A percentile compares a stretch with the other conserved stretches of the same genome.
Conservation (phyloP, 305 asterid genomes). For the Plantago lanceolata region DNA sequence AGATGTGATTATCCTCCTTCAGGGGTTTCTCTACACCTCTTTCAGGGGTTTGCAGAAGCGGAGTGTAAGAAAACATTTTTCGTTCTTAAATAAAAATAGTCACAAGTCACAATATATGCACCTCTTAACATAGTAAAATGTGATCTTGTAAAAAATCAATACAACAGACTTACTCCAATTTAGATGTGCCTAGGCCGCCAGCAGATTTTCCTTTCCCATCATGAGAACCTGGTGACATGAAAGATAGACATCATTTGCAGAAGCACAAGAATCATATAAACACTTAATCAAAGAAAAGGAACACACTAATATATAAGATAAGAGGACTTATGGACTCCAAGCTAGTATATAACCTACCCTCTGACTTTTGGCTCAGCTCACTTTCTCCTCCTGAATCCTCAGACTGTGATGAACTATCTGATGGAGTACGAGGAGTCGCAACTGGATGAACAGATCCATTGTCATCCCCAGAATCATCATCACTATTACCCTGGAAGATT, state of each 20-base stretch:
- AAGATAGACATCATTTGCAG: conserved; percentile 20
- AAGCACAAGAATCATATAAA: conserved; percentile 6
- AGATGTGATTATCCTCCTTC: no score
- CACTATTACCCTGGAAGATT: conserved; percentile 26
- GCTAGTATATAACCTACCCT: conserved; percentile 38
- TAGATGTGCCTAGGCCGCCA: conserved; percentile 25
- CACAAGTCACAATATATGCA: neutral
- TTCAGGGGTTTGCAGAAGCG: no score
- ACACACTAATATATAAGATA: neutral
- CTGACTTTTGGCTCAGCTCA: conserved; percentile 45
- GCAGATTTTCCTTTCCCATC: conserved; percentile 26
- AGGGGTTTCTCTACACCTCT: no score
- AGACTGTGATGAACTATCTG: conserved; percentile 54
- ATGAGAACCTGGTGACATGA: conserved; percentile 36
- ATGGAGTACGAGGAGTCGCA: conserved; percentile 39
- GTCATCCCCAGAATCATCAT: conserved; percentile 30
- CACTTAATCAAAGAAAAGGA: neutral
- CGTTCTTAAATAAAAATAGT: neutral
- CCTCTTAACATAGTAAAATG: neutral
- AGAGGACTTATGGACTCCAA: conserved; percentile 2
- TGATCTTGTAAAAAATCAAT: conserved; percentile 5
- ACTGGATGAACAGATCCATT: conserved; percentile 39
- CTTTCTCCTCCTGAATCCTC: conserved; percentile 48
- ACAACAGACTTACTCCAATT: conserved; percentile 46
- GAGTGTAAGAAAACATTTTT: neutral